Evolutionary conservation across 257 asterid species (phyloP).

Genomic region (Knoxia roxburghii): DNA sequence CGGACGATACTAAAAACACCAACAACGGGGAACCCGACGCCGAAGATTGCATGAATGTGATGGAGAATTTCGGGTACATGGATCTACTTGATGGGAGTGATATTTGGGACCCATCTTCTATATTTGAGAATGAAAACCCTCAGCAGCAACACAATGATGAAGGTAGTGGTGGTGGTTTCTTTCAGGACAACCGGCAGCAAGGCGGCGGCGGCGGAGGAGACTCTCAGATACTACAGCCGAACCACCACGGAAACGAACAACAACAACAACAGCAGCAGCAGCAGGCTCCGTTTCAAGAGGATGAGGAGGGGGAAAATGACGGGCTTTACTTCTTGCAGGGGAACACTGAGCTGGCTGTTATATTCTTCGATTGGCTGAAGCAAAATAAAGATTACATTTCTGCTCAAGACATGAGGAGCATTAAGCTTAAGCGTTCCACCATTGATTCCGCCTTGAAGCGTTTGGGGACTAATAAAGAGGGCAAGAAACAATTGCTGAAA

Average conservation of each 20-base stretch:
- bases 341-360: slow-evolving; percentile 52
- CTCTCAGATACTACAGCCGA: not conserved
- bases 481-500: slow-evolving; percentile 62
- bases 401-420: slow-evolving; percentile 77
- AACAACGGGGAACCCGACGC: slow-evolving; percentile 13
- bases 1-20: slow-evolving; percentile 16
- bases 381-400: slow-evolving; percentile 66
- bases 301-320: slow-evolving; percentile 7
- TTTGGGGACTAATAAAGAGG: slow-evolving; percentile 59
- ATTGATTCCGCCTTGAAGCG: slow-evolving; percentile 70
- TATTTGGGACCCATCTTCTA: slow-evolving; percentile 63
- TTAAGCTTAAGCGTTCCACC: slow-evolving; percentile 75
- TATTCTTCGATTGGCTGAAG: slow-evolving; percentile 84
- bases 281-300: not conserved
- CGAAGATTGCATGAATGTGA: slow-evolving; percentile 47
- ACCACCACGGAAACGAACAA: no score
- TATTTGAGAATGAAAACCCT: slow-evolving; percentile 42
- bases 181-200: no score
- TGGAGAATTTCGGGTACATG: slow-evolving; percentile 67
- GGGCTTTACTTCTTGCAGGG: slow-evolving; percentile 43
- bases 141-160: slow-evolving; percentile 11
- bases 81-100: slow-evolving; percentile 63
- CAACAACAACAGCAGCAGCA: not conserved
- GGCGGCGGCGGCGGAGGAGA: not conserved
- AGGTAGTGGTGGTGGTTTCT: no score